Percentiles rank a stretch among this genome's conserved stretches.
Conservation (phyloP, 2,329 filamentous ascomycete species). For the Diplocarpon rosae region DNA sequence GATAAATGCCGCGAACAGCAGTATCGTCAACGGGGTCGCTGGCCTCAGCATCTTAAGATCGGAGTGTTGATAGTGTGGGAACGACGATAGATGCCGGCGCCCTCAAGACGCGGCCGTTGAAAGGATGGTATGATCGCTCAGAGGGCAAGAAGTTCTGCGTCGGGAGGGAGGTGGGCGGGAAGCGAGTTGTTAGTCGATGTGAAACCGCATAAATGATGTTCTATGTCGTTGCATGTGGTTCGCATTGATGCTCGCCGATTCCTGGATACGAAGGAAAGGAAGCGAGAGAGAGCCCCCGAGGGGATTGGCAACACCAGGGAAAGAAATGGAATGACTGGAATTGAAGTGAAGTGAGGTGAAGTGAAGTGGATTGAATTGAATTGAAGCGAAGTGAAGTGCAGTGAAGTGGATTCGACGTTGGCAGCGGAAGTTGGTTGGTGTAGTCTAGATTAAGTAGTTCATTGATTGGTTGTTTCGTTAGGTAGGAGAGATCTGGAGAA, state of each 20-base stretch:
- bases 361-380: too few relatives aligned
- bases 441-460: too few relatives aligned
- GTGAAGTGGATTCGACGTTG: too few relatives aligned
- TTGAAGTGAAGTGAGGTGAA: too few relatives aligned
- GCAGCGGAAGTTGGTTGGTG: too few relatives aligned
- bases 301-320: too few relatives aligned
- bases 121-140: constrained; percentile 5
- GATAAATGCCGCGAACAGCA: constrained; percentile 77
- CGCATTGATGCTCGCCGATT: constrained; percentile 4
- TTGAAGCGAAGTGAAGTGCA: too few relatives aligned
- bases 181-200: background rate
- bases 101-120: constrained; percentile 34
- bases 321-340: too few relatives aligned
- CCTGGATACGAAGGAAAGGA: background rate
- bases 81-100: constrained; percentile 29
- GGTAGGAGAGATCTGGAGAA: too few relatives aligned
- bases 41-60: constrained; percentile 56
- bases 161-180: background rate
- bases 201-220: constrained; percentile 4
- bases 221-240: background rate
- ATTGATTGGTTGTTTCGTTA: too few relatives aligned
- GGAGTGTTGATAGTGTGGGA: constrained; percentile 14
- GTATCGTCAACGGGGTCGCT: constrained; percentile 77
- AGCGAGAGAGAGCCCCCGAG: background rate
- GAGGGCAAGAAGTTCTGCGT: constrained; percentile 5